Evolutionary conservation across 2,329 filamentous ascomycete genomes (phyloP), one percentile per base, ranked within the genome.

Genomic region (Apiospora phragmitis): DNA sequence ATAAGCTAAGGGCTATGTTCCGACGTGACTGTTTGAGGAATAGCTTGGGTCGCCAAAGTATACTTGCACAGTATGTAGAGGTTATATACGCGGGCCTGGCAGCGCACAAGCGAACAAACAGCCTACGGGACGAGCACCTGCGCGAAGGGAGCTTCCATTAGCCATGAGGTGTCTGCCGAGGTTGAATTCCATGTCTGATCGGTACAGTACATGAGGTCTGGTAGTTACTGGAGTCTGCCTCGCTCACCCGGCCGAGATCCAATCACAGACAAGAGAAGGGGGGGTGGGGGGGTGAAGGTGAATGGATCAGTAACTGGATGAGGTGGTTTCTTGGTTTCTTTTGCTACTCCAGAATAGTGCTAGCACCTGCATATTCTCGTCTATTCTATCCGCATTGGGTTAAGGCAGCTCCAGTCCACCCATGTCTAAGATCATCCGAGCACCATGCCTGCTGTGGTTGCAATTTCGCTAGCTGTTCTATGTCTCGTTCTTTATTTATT

Each of bases 371-470:
- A 62, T 38, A 62, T 35, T 38, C 55, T 62, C 55, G 55, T 62
- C 55, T 62, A 62, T 62, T 62, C 29, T 62, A 38, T 62, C 55
- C 55, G 55, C 2, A 38, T 62, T 38, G 32, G 55, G 32, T n/a
- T 62, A 62, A 38, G 24, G 4, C 24, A 29, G 45, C 32, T 18
- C 21, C 8, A 62, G 32, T 38, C 9, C 3, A 38, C 32, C 32
- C 55, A 4, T 62, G 55, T 62, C 55, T 62, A 24, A 62, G 55
- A 62, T 62, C 55, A 62, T 62, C 55, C 38, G 55, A n/a, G 55
- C 55, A 6, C 55, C 21, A 38, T 62, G 55, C 55, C 55, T n/a
- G 32, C 14, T 62, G 14, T 62, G 32, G 18, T 38, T 7, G 29
- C 11, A 62, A 62, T 62, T 62, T 62, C 55, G 18, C 55, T 62